Evolutionary conservation across 208 protist species (phyloP).

Genomic region (Acanthamoeba castellanii): DNA sequence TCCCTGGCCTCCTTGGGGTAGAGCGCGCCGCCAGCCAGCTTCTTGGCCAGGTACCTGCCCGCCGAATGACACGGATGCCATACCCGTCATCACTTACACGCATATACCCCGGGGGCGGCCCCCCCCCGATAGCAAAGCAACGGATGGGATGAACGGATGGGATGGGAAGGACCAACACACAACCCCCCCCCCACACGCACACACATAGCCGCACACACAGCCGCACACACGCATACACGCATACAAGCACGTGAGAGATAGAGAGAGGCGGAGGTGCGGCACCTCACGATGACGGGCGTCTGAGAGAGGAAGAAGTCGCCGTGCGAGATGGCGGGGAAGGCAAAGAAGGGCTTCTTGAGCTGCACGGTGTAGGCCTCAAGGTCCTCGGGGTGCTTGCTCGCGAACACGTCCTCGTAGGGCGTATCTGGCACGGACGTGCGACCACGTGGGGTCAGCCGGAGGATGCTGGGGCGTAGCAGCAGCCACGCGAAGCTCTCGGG

Average conservation of each 20-base stretch:
- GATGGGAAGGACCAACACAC: not conserved
- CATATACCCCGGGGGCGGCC: too few relatives aligned
- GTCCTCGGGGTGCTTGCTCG: not conserved
- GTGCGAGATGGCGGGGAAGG: conserved; percentile 3
- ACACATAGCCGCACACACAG: too few relatives aligned
- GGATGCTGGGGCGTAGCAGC: not conserved
- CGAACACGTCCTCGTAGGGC: conserved; percentile 45
- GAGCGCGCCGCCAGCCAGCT: not conserved
- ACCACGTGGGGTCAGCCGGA: not conserved
- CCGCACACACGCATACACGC: too few relatives aligned
- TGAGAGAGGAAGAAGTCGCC: conserved; percentile 27
- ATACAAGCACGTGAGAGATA: too few relatives aligned
- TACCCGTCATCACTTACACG: too few relatives aligned
- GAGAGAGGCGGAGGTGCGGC: too few relatives aligned
- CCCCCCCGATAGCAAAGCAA: not conserved
- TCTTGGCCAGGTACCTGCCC: conserved; percentile 39
- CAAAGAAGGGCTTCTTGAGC: conserved; percentile 28
- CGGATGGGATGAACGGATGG: too few relatives aligned
- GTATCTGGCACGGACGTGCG: not conserved
- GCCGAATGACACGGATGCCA: too few relatives aligned
- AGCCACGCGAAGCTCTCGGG: too few relatives aligned
- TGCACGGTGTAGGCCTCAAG: not conserved
- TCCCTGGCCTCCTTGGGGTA: not conserved
- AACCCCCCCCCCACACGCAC: too few relatives aligned
- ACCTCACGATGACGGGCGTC: not conserved